A percentile compares a stretch with the other conserved stretches of the same genome.
phyloP scores from a whole-genome alignment of 2,329 filamentous ascomycete genomes.

The Apiospora malaysiana region DNA sequence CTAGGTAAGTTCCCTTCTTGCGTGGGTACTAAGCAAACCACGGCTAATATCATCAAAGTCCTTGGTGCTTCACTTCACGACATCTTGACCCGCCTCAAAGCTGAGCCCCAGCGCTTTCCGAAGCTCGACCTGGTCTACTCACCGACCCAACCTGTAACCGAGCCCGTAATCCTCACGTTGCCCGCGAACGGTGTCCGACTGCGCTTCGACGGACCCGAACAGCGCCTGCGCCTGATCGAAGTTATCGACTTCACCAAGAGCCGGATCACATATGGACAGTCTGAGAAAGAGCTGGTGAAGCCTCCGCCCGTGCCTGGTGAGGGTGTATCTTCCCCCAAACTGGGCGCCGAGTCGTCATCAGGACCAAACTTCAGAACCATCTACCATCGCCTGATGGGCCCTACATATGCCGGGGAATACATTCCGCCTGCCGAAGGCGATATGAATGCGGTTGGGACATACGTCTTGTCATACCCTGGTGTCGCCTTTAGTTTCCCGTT shows the following conservation, averaged over 20 bases:
- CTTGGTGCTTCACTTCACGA: conserved; percentile 93
- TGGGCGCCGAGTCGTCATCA: conserved; percentile 39
- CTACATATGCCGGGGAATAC: conserved; percentile 93
- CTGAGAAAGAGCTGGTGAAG: conserved; percentile 71
- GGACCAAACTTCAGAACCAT: conserved; percentile 87
- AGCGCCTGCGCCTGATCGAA: conserved; percentile 89
- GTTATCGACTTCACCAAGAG: conserved; percentile 88
- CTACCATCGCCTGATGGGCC: conserved; percentile 91
- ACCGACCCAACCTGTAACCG: conserved; percentile 72
- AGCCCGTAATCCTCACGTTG: conserved; percentile 77
- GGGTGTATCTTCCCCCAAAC: conserved; percentile 34
- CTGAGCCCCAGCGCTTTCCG: conserved; percentile 82
- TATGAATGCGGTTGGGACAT: conserved; percentile 69
- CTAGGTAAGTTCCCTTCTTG: conserved; percentile 32
- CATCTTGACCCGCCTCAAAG: conserved; percentile 84
- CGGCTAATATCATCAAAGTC: conserved; percentile 54
- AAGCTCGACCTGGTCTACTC: conserved; percentile 85
- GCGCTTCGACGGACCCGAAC: conserved; percentile 92
- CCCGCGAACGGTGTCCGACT: conserved; percentile 87
- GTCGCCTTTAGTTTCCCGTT: conserved; percentile 92
- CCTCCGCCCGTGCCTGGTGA: conserved; percentile 48
- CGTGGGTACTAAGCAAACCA: background rate
- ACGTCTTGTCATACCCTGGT: conserved; percentile 92
- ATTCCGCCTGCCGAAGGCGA: conserved; percentile 65
- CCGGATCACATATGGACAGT: conserved; percentile 78